These are phyloP conservation scores for Globisporangium acanthophoron DNA, from an alignment of 352 stramenopile species.

Conservation along the genomic window DNA sequence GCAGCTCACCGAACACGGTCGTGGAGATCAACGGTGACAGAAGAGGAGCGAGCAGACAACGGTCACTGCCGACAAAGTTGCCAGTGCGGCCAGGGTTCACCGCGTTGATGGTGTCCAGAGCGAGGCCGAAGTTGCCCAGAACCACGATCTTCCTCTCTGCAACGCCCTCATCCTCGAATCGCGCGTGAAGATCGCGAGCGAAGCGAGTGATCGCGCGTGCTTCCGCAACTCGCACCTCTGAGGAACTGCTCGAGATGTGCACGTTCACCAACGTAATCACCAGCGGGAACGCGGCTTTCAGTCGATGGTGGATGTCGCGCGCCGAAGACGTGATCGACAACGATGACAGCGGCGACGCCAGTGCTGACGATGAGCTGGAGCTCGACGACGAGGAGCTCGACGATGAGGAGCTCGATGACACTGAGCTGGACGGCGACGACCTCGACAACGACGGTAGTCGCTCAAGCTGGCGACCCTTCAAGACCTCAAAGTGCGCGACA, in stretches of 20 bases:
- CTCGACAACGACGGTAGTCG: neutral
- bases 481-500: slow-evolving; percentile 33
- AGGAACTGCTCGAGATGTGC: slow-evolving; percentile 38
- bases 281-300: slow-evolving; percentile 12
- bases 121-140: slow-evolving; percentile 65
- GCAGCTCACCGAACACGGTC: slow-evolving; percentile 52
- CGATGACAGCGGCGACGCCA: too few species aligned
- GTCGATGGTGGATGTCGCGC: neutral
- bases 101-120: slow-evolving; percentile 34
- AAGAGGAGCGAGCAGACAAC: slow-evolving; percentile 18
- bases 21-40: slow-evolving; percentile 32
- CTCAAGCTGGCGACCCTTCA: neutral
- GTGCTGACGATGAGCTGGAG: too few species aligned
- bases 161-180: slow-evolving; percentile 4
- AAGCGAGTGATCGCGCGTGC: slow-evolving; percentile 31
- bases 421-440: too few species aligned
- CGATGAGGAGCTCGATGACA: neutral
- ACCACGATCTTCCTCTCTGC: slow-evolving; percentile 30
- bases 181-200: slow-evolving; percentile 13
- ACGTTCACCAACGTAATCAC: slow-evolving; percentile 45
- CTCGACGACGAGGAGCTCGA: neutral
- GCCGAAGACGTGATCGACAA: neutral
- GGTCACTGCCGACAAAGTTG: too few species aligned
- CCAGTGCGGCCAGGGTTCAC: slow-evolving; percentile 14
- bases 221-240: slow-evolving; percentile 22